Percentiles rank a stretch among this genome's conserved stretches.
These are phyloP conservation scores for Histomonas meleagridis DNA, from an alignment of 208 protist species.

Conservation along the genomic window DNA sequence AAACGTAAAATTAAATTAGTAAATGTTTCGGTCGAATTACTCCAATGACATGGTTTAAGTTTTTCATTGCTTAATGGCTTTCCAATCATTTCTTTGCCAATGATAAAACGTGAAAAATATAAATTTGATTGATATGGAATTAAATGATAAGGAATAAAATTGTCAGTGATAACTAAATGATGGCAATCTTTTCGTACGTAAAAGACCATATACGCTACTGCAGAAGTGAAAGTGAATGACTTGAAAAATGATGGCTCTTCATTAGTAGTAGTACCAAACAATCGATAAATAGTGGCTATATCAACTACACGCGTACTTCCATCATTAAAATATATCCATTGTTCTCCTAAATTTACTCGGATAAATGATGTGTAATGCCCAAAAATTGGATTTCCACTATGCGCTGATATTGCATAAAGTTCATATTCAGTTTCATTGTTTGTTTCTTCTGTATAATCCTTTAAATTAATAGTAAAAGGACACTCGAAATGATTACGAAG, in stretches of 20 bases:
- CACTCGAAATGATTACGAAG: background rate
- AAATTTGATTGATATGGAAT: background rate
- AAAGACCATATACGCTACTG: background rate
- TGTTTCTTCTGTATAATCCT: background rate
- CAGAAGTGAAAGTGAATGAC: background rate
- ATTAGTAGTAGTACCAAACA: background rate
- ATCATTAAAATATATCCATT: background rate
- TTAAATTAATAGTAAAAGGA: background rate
- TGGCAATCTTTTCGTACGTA: background rate
- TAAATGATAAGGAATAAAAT: background rate
- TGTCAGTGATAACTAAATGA: background rate
- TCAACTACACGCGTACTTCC: background rate
- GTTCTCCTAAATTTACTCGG: background rate
- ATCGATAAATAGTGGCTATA: background rate
- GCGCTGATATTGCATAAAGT: background rate
- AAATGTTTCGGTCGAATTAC: background rate
- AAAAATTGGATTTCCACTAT: background rate
- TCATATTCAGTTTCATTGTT: background rate
- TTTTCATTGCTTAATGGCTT: background rate
- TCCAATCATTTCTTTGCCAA: background rate
- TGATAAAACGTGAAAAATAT: background rate
- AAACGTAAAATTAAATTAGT: background rate
- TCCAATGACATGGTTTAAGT: background rate
- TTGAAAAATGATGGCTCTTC: background rate
- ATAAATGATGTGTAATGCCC: constrained; percentile 16